Conservation (phyloP, 169 alveolate genomes). For the Plasmodium adleri region DNA sequence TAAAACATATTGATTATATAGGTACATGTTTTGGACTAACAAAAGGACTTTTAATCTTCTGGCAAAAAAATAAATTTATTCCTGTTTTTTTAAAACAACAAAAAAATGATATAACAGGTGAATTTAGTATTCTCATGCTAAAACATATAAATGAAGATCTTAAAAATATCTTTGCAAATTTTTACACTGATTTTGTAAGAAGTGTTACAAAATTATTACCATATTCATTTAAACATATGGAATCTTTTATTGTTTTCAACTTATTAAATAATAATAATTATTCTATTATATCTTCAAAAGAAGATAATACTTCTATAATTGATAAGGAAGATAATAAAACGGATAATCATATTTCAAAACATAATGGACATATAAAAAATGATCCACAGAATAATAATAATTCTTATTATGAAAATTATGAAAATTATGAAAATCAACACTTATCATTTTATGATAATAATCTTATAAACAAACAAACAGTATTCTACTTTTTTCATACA, state of each 20-base stretch:
- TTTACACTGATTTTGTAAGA: slow-evolving; percentile 43
- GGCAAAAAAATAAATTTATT: slow-evolving; percentile 94
- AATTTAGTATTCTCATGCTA: slow-evolving; percentile 95
- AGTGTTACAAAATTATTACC: slow-evolving; percentile 35
- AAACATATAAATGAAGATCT: slow-evolving; percentile 76
- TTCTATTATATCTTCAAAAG: too few species aligned
- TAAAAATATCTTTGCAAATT: slow-evolving; percentile 26
- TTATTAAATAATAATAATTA: slow-evolving; percentile 28
- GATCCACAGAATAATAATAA: slow-evolving; percentile 22
- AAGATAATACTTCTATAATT: not conserved
- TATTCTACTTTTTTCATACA: slow-evolving; percentile 58
- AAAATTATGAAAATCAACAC: slow-evolving; percentile 1
- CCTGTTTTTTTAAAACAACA: slow-evolving; percentile 96
- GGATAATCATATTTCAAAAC: not conserved
- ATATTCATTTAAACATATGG: slow-evolving; percentile 31
- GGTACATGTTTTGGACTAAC: slow-evolving; percentile 99
- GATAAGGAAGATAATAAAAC: not conserved
- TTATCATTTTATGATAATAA: slow-evolving; percentile 27
- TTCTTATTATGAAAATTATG: slow-evolving; percentile 14
- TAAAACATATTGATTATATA: slow-evolving; percentile 92
- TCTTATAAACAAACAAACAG: slow-evolving; percentile 4
- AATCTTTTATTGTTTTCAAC: slow-evolving; percentile 43
- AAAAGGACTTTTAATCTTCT: slow-evolving; percentile 93
- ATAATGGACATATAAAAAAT: not conserved
- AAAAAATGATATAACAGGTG: slow-evolving; percentile 98